Percentiles rank a stretch among this genome's conserved stretches.
Evolutionary conservation across 2,329 filamentous ascomycete genomes (phyloP).

Genomic region (Aspergillus pseudonomiae): DNA sequence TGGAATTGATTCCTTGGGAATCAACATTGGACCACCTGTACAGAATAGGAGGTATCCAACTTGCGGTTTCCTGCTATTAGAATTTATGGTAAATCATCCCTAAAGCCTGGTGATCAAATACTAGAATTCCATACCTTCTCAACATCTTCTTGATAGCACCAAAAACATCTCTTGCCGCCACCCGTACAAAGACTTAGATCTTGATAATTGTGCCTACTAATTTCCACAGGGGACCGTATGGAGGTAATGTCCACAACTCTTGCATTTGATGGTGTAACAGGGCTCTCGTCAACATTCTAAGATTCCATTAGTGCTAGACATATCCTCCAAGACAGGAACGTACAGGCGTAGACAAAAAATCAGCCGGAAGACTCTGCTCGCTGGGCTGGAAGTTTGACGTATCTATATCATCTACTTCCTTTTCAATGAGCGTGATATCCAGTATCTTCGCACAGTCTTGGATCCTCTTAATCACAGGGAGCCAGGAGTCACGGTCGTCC

Average conservation of each 20-base stretch:
- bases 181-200: conserved; percentile 15
- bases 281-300: background rate
- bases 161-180: conserved; percentile 27
- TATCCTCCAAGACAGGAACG: background rate
- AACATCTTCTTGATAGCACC: conserved; percentile 23
- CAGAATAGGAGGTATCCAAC: conserved; percentile 29
- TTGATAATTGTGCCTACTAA: background rate
- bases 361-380: background rate
- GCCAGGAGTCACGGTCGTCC: conserved; percentile 19
- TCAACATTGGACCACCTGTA: conserved; percentile 39
- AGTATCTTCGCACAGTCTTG: conserved; percentile 13
- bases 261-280: background rate
- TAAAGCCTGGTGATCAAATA: background rate
- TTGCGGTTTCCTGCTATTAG: background rate
- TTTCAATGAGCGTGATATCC: conserved; percentile 9
- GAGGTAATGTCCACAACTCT: background rate
- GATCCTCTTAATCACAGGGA: conserved; percentile 15
- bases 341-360: background rate
- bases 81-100: background rate
- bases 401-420: conserved; percentile 18
- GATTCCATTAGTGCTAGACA: background rate
- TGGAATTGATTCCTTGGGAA: conserved; percentile 36
- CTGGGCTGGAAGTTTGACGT: conserved; percentile 4
- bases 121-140: background rate
- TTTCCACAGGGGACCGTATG: background rate